Evolutionary conservation across 768 basidiomycete species (phyloP).

Genomic region (Termitomyces sp.): DNA sequence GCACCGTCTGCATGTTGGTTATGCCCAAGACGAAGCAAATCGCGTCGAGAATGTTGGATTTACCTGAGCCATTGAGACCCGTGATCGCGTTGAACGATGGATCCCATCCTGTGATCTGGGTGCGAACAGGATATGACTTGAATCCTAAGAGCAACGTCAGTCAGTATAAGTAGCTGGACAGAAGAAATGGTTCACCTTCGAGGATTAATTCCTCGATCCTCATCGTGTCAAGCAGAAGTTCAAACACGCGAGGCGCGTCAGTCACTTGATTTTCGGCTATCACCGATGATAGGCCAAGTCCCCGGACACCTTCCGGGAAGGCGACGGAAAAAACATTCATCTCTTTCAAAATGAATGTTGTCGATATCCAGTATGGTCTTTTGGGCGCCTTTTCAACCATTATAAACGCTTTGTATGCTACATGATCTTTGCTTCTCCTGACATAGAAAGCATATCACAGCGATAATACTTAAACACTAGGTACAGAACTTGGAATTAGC

Average conservation of each 20-base stretch:
- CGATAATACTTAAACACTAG: background rate
- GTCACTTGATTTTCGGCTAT: conserved; percentile 13
- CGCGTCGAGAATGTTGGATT: conserved; percentile 98
- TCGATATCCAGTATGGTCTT: background rate
- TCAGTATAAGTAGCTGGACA: background rate
- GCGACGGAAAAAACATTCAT: background rate
- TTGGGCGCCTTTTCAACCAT: background rate
- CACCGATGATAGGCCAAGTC: conserved; percentile 4
- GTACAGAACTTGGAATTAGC: background rate
- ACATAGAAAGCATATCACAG: background rate
- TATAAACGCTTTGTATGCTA: background rate
- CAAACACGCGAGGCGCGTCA: conserved; percentile 10
- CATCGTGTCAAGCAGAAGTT: conserved; percentile 40
- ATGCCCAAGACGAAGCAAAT: conserved; percentile 98
- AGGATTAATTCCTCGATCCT: conserved; percentile 93
- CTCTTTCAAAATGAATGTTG: background rate
- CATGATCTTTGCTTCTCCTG: background rate
- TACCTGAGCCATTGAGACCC: conserved; percentile 92
- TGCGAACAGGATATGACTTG: conserved; percentile 96
- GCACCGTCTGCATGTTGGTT: conserved; percentile 90
- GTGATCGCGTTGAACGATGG: conserved; percentile 98
- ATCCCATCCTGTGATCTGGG: conserved; percentile 96
- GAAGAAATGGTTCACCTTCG: conserved; percentile 52
- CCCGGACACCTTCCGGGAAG: background rate
- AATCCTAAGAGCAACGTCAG: conserved; percentile 52